Evolutionary conservation across 805 yeast genomes (phyloP), one percentile per base, ranked within the genome.

Genomic region (Candida stauntonica): DNA sequence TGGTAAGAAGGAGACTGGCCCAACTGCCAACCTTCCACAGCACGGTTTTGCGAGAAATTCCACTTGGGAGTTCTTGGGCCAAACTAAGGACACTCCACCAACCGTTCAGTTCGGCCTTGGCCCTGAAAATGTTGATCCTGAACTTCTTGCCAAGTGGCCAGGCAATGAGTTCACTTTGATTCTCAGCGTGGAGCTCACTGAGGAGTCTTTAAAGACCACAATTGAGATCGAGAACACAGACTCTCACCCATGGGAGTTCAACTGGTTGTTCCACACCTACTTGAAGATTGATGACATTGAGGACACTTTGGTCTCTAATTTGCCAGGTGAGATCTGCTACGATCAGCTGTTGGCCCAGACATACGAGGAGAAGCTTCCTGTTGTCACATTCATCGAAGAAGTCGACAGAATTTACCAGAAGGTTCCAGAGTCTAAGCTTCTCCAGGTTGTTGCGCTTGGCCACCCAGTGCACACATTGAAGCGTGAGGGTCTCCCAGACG

Each of bases 1-100:
- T 54, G 98, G 99, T 43, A 88, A 78, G 49, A 61, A 79, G 47
- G 68, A 73, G 7, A 71, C 67, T 7, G 84, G 85, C 4, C 64
- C 66, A 26, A 76, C 88, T 28, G 70, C 67, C 36, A 60, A 72
- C 26, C 73, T 93, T 47, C 97, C 97, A 15, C 98, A 93, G 66
- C 99, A 93, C 59, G 99, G 99, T 2, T 85, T 93, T 66, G 99
- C 96, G 15, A 74, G 99, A 62, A 82, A 77, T 61, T 80, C 91
- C 12, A 66, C 72, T 3, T 93, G 99, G 99, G 97, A 93, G 61
- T 86, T 89, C 52, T 69, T 93, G 45, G 99, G 99, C 27, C 91
- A 87, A 63, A 77, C 82, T 15, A 70, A 71, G 26, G 79, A 73
- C 37, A 62, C 66, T 31, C 84, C 86, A 20, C 84, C 89, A 37